Evolutionary conservation across 1,139 yeast genomes (phyloP).

Genomic region (Hyphopichia wangnamkhiaoensis): DNA sequence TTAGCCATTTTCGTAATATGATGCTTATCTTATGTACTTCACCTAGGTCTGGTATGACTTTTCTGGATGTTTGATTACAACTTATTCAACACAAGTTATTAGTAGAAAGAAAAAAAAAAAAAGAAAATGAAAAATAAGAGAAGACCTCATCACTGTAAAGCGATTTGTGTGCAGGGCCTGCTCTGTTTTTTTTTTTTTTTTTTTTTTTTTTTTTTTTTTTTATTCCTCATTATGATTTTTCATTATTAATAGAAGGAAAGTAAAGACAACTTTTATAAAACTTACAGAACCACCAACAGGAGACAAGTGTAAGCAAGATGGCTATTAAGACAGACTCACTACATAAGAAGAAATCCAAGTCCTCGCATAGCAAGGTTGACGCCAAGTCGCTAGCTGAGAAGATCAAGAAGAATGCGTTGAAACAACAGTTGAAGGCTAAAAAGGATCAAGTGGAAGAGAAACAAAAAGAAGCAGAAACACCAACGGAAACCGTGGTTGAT

Average conservation of each 20-base stretch:
- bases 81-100: background rate
- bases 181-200: background rate
- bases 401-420: constrained; percentile 55
- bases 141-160: constrained; percentile 9
- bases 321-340: constrained; percentile 14
- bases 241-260: no score
- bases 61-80: background rate
- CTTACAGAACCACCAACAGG: background rate
- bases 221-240: background rate
- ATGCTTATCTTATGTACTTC: background rate
- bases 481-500: constrained; percentile 14
- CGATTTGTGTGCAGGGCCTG: constrained; percentile 7
- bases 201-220: constrained; percentile 1
- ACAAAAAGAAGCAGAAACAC: constrained; percentile 9
- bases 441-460: constrained; percentile 9
- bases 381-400: constrained; percentile 46
- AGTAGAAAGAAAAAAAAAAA: background rate
- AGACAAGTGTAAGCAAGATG: constrained; percentile 7
- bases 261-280: no score
- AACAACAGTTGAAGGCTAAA: constrained; percentile 20
- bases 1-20: constrained; percentile 33
- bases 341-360: constrained; percentile 14
- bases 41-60: no score
- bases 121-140: background rate
- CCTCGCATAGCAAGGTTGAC: constrained; percentile 19